These are phyloP conservation scores for Entomortierella parvispora DNA, from an alignment of 192 early-diverging fungal genomes.

Conservation along the genomic window DNA sequence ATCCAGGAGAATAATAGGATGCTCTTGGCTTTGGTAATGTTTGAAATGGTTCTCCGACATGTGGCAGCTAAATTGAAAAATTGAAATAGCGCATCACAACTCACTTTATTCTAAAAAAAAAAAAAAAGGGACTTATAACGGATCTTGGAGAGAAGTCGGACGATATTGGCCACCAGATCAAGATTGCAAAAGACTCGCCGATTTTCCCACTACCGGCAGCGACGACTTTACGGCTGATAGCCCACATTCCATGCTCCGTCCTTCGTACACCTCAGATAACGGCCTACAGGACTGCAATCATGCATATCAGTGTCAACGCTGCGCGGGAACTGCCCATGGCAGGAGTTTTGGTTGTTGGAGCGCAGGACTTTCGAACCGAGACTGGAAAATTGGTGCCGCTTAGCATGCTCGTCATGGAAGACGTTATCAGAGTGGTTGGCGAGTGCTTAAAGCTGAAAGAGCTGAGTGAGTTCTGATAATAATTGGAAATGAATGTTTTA, in stretches of 20 bases:
- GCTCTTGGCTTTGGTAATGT: constrained; percentile 63
- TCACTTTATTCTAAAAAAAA: not conserved
- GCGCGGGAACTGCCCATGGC: constrained; percentile 62
- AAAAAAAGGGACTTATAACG: constrained; percentile 74
- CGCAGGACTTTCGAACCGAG: constrained; percentile 73
- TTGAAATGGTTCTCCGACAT: not conserved
- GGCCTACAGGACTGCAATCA: constrained; percentile 69
- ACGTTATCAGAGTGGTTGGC: constrained; percentile 69
- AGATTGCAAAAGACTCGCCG: constrained; percentile 62
- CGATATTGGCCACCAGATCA: constrained; percentile 74
- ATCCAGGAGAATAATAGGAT: constrained; percentile 72
- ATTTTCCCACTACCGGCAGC: constrained; percentile 55
- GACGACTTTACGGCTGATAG: constrained; percentile 67
- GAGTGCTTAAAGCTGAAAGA: constrained; percentile 69
- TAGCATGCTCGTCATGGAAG: constrained; percentile 79
- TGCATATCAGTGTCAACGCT: constrained; percentile 70
- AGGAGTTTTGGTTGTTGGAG: constrained; percentile 75
- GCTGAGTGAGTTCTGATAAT: constrained; percentile 16
- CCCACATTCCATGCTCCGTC: constrained; percentile 65
- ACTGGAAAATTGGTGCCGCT: constrained; percentile 78
- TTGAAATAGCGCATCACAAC: not conserved
- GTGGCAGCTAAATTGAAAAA: not conserved
- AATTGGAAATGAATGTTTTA: not conserved
- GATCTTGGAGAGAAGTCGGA: constrained; percentile 83
- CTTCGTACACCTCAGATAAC: constrained; percentile 60